Evolutionary conservation across 139 green algal species (phyloP).

Genomic region (Tetraselmis chui): DNA sequence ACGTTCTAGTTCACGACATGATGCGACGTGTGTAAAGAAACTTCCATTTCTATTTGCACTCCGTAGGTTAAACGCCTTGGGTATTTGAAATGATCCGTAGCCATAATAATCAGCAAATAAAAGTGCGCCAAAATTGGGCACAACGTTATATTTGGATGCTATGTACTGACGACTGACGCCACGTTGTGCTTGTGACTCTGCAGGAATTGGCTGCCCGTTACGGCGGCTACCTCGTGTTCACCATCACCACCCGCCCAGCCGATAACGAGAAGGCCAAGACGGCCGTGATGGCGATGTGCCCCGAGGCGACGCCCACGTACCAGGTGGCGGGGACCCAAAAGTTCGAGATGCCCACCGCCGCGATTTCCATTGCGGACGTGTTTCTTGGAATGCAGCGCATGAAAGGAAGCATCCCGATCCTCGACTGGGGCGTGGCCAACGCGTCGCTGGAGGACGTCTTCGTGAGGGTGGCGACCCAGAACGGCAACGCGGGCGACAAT

Average conservation of each 20-base stretch:
- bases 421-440: conserved; percentile 84
- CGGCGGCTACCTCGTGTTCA: conserved; percentile 66
- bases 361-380: conserved; percentile 47
- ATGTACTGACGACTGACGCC: conserved; percentile 29
- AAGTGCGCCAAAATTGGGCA: too few species aligned
- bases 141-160: too few species aligned
- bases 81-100: too few species aligned
- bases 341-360: conserved; percentile 34
- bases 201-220: conserved; percentile 72
- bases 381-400: conserved; percentile 51
- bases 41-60: too few species aligned
- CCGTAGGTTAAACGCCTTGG: too few species aligned
- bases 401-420: conserved; percentile 38
- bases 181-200: conserved; percentile 83
- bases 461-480: conserved; percentile 24
- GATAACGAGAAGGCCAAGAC: conserved; percentile 38
- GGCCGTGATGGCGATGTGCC: conserved; percentile 39
- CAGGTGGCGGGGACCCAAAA: conserved; percentile 55
- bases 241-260: conserved; percentile 52
- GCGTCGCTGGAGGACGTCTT: conserved; percentile 90
- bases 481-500: background rate
- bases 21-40: too few species aligned
- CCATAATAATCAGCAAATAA: too few species aligned
- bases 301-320: conserved; percentile 57
- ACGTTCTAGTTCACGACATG: too few species aligned